Conservation (phyloP, 257 asterid genomes). For the Capsicum rhomboideum region DNA sequence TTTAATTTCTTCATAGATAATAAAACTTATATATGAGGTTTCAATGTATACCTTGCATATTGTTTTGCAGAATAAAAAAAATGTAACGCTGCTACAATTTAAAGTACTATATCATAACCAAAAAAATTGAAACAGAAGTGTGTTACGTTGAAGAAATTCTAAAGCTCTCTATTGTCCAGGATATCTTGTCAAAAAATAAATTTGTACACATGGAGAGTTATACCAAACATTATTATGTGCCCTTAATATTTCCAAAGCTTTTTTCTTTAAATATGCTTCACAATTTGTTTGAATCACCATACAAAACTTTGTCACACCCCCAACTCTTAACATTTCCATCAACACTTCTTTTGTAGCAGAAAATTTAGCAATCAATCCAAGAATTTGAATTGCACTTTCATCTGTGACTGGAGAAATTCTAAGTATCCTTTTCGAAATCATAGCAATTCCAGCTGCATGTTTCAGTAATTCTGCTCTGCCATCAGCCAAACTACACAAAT, state of each 20-base stretch:
- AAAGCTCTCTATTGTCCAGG: conserved; percentile 10
- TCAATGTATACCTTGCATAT: background rate
- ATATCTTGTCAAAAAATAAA: conserved; percentile 58
- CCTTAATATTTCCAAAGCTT: conserved; percentile 66
- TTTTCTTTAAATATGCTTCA: conserved; percentile 51
- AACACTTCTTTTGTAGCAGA: conserved; percentile 59
- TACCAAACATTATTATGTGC: conserved; percentile 64
- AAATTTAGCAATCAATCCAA: conserved; percentile 43
- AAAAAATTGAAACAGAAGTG: background rate
- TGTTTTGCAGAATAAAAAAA: background rate
- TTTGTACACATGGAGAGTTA: conserved; percentile 77
- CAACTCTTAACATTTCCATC: conserved; percentile 73
- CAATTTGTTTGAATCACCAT: conserved; percentile 84
- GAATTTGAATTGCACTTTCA: conserved; percentile 41
- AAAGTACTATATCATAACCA: background rate
- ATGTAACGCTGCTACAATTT: background rate
- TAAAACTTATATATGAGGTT: background rate
- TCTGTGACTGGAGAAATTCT: conserved; percentile 59
- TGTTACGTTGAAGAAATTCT: background rate
- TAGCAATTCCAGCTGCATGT: conserved; percentile 65
- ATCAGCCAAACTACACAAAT: conserved; percentile 63
- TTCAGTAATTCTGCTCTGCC: conserved; percentile 64
- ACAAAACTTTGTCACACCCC: conserved; percentile 79
- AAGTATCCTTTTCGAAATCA: conserved; percentile 53
- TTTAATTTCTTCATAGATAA: background rate